Conservation (phyloP, 306 rosid genomes). For the Cucurbita pepo region DNA sequence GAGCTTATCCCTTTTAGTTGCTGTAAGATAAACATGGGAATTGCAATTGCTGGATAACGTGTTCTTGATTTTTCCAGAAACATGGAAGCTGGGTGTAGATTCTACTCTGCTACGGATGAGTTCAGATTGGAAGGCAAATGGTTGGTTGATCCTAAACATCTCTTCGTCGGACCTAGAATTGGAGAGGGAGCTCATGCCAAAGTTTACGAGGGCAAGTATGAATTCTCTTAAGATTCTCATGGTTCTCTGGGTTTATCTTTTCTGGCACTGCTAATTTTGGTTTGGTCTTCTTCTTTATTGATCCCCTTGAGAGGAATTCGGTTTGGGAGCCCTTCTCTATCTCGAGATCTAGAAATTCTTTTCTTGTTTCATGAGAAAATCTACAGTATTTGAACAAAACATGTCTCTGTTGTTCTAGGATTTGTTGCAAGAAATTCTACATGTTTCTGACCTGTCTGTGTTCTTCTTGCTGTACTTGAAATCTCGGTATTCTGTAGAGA, state of each 20-base stretch:
- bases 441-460: background rate
- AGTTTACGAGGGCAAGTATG: constrained; percentile 85
- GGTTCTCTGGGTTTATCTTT: background rate
- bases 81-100: constrained; percentile 71
- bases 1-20: constrained; percentile 29
- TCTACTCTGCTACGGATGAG: constrained; percentile 62
- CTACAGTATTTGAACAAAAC: background rate
- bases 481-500: background rate
- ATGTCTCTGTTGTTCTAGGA: background rate
- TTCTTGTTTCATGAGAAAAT: background rate
- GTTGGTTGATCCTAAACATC: constrained; percentile 67
- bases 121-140: constrained; percentile 69
- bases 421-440: background rate
- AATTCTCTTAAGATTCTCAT: background rate
- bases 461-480: background rate
- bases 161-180: constrained; percentile 76
- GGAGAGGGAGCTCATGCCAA: constrained; percentile 97
- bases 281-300: background rate
- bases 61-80: constrained; percentile 13
- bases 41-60: background rate
- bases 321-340: constrained; percentile 8
- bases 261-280: background rate
- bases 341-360: background rate
- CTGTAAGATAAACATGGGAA: background rate
- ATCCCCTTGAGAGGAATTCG: background rate